Base-by-base conservation (phyloP, 257 asterid genomes). In the Solanum chmielewskii region DNA sequence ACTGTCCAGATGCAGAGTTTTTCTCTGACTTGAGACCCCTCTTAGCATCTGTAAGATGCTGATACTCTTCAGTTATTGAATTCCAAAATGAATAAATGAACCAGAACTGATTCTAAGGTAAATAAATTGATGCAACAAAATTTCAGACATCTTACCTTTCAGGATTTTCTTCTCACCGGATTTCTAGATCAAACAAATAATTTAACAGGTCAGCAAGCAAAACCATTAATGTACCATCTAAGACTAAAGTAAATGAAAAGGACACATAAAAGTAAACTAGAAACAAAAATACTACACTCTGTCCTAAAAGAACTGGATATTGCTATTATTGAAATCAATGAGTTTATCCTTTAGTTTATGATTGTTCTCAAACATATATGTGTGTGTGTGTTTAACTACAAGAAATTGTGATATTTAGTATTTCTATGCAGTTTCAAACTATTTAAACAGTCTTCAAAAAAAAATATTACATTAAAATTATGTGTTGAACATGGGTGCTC, bases 1-100 rank as follows among this genome's bases (percentile, higher is more conserved):
- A 49, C 89, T 56, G 90, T 64, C 85, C 93, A 49, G 93, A 87
- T 69, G 95, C 41, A 49, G 91, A 86, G 33, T 92, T 93, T 66
- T 86, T 91, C 86, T 70, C 93, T 70, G 81, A 81, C 85, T 90
- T 92, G 77, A 83, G 80, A 87, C 89, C 91, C 10, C 37, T 52
- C 41, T 69, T 87, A 73, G 91, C 81, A 86, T 90, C 95, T 89
- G 91, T 89, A 66, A 83, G 85, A 85, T 81, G 88, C 86, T 88
- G 90, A 11, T 60, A 86, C 83, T 91, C 91, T 89, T 81, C 31
- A 31, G 85, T 90, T 89, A 87, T 89, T 97, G 92, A 86, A 86
- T 80, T 71, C 77, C 45, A 88, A 86, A 86, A 41, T 12, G 12
- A 44, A 49, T 31, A 83, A 25, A 27, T 49, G 64, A 86, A 31